phyloP scores from a whole-genome alignment of 1,284 basidiomycete species.

The Cystobasidium sp. region DNA sequence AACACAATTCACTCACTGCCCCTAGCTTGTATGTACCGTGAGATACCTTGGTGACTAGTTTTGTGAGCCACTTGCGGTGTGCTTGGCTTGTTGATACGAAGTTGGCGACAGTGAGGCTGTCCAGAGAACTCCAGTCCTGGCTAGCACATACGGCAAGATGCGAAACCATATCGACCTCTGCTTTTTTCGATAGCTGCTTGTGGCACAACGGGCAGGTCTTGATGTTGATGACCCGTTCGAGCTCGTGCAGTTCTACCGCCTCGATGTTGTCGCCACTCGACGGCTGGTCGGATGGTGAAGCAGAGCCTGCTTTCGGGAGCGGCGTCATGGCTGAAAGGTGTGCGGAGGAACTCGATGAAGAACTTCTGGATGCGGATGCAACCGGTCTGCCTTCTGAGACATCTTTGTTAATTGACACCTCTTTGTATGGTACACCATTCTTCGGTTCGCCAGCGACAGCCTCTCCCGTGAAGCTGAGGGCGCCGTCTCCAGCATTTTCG shows the following conservation, averaged over 20 bases:
- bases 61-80: conserved; percentile 95
- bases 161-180: conserved; percentile 66
- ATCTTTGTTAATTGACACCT: neutral
- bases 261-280: neutral
- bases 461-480: conserved; percentile 35
- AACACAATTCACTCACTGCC: conserved; percentile 67
- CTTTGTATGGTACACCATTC: conserved; percentile 18
- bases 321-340: neutral
- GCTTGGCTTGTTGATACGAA: conserved; percentile 95
- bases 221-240: conserved; percentile 91
- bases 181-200: conserved; percentile 78
- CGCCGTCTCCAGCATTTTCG: conserved; percentile 25
- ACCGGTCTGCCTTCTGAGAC: neutral
- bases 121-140: conserved; percentile 85
- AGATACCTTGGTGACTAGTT: conserved; percentile 67
- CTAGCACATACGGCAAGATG: conserved; percentile 87
- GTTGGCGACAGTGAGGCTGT: conserved; percentile 87
- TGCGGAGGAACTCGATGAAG: conserved; percentile 6
- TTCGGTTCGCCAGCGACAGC: conserved; percentile 32
- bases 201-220: conserved; percentile 93
- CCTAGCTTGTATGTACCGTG: conserved; percentile 86
- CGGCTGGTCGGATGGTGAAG: neutral
- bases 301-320: neutral
- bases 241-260: neutral
- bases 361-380: neutral